phyloP scores from a whole-genome alignment of 1,284 basidiomycete genomes.

The Trametes sp. region DNA sequence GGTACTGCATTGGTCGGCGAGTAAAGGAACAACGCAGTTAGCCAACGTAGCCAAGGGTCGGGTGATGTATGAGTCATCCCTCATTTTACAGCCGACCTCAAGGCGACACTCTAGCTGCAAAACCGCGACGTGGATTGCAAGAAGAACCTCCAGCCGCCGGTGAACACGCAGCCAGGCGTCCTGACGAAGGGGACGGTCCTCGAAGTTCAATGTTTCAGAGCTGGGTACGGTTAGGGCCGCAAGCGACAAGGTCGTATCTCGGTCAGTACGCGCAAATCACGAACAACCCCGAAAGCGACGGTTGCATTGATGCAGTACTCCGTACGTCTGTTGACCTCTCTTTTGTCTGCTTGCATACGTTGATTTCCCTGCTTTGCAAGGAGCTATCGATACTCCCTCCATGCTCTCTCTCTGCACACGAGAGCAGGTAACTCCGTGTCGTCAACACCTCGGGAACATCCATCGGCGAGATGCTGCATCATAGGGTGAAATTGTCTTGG shows the following conservation, averaged over 20 bases:
- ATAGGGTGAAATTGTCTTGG: too few species aligned
- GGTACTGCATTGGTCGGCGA: too few species aligned
- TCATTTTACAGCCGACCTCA: slow-evolving; percentile 80
- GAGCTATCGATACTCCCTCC: too few species aligned
- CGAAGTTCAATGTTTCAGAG: slow-evolving; percentile 98
- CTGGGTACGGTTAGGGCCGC: slow-evolving; percentile 99
- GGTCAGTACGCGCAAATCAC: slow-evolving; percentile 97
- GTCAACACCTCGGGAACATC: too few species aligned
- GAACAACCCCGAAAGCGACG: slow-evolving; percentile 96
- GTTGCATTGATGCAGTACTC: slow-evolving; percentile 94
- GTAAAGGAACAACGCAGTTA: too few species aligned
- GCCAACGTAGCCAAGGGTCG: too few species aligned
- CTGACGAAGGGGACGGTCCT: slow-evolving; percentile 99
- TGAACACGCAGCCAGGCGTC: slow-evolving; percentile 96
- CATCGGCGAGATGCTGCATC: too few species aligned
- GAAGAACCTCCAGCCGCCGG: slow-evolving; percentile 99
- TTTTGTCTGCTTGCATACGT: too few species aligned
- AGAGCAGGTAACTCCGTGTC: too few species aligned
- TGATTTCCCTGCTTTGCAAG: too few species aligned
- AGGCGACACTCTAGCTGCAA: slow-evolving; percentile 98
- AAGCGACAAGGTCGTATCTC: slow-evolving; percentile 92
- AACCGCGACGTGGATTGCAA: slow-evolving; percentile 99
- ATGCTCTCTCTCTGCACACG: too few species aligned
- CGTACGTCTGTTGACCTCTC: slow-evolving; percentile 67
- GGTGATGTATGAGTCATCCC: slow-evolving; percentile 1